Evolutionary conservation across 23 red algal genomes (phyloP), one percentile per base, ranked within the genome.

Genomic region (Rhodosorus marinus): DNA sequence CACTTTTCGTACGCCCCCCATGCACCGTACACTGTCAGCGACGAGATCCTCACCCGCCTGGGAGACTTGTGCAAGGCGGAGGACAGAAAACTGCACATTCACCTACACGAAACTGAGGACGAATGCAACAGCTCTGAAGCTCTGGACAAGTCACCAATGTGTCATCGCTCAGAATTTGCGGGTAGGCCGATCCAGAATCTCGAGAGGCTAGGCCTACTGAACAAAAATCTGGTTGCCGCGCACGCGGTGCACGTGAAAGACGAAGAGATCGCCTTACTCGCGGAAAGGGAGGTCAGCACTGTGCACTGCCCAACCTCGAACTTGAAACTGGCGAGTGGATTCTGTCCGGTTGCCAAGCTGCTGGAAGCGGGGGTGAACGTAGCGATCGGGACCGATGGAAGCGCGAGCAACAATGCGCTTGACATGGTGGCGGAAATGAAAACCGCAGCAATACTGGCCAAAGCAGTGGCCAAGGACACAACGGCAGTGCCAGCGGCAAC

Each of bases 221-320:
- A 47, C 1, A 35, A 41, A 6, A 69, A 67, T 35, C 52, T 82
- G 22, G 57, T 84, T 20, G 65, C 62, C 6, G 90, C 64, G 6
- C 90, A 98, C 56, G 81, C 81, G 78, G 78, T 85, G 20, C 73
- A 98, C 46, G 8, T 85, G 7, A 81, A 55, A 19, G 69, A 80
- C 23, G 78, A 78, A 26, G 77, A 98, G 15, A 75, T 98, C 36
- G 38, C 38, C 26, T 14, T 85, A 26, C 59, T 70, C 35, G 74
- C 71, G 7, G 67, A 51, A 48, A 63, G 56, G 38, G 64, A 66
- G 22, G 74, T 75, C 8, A 61, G 70, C 57, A 62, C 86, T 5
- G 90, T 78, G 0, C 78, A 98, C 59, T 98, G 90, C 35, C 90
- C 90, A 5, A 59, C 62, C 26, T 80, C 71, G 6, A 98, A 98